A percentile compares a stretch with the other conserved stretches of the same genome.
phyloP scores from a whole-genome alignment of 768 basidiomycete genomes.

The Tricholoma matsutake region DNA sequence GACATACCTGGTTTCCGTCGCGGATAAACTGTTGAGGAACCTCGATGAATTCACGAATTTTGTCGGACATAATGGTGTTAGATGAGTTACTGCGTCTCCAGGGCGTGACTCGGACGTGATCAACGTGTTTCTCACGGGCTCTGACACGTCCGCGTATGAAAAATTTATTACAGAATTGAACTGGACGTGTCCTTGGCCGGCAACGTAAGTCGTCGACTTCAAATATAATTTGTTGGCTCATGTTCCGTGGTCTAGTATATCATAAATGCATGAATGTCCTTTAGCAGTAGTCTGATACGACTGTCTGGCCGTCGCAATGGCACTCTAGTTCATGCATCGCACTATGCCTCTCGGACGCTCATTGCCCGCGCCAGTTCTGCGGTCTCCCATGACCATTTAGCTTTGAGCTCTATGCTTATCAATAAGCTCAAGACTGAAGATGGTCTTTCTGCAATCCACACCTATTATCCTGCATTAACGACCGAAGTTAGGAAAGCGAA shows the following conservation, averaged over 20 bases:
- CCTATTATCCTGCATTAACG: slow-evolving; percentile 29
- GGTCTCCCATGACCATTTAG: slow-evolving; percentile 7
- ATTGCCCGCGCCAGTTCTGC: slow-evolving; percentile 13
- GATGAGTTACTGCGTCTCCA: slow-evolving; percentile 20
- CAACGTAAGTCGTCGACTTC: slow-evolving; percentile 5
- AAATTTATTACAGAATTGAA: slow-evolving; percentile 12
- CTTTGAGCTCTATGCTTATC: slow-evolving; percentile 14
- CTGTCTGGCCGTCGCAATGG: slow-evolving; percentile 28
- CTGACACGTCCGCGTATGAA: slow-evolving; percentile 29
- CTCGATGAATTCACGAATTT: slow-evolving; percentile 86
- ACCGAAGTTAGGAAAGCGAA: slow-evolving; percentile 17
- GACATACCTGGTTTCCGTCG: slow-evolving; percentile 87
- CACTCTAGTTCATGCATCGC: slow-evolving; percentile 15
- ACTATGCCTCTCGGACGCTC: slow-evolving; percentile 14
- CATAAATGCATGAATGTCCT: slow-evolving; percentile 62
- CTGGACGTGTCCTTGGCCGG: slow-evolving; percentile 5
- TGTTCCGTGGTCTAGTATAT: slow-evolving; percentile 12
- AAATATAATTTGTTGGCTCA: background rate
- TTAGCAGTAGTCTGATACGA: slow-evolving; percentile 41
- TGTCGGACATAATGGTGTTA: slow-evolving; percentile 74
- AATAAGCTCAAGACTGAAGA: slow-evolving; percentile 23
- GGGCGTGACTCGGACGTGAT: no score
- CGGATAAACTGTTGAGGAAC: slow-evolving; percentile 88
- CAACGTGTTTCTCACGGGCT: slow-evolving; percentile 30
- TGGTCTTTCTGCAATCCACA: slow-evolving; percentile 32